Base-by-base conservation (phyloP, 768 basidiomycete genomes). In the Boletus edulis region DNA sequence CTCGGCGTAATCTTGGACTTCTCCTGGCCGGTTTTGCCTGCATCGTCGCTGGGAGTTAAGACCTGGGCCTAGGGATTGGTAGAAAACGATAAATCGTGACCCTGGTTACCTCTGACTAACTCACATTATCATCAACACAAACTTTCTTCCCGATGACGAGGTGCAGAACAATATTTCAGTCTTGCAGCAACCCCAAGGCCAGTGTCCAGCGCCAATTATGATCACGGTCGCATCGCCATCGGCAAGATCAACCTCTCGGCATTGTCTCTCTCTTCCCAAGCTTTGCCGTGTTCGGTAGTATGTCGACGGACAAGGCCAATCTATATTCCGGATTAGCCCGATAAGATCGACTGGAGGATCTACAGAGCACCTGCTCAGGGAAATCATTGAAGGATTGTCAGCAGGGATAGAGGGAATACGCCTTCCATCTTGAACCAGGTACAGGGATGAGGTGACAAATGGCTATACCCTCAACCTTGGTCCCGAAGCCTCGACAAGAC, bases 161-260 rank as follows among this genome's bases (percentile, higher is more conserved):
- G 1, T 78, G 72, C 2, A 73, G 61, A 14, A 91, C 69, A 18
- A 38, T 74, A 75, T 61, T 84, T 84, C 52, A 91, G 71, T 20
- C 86, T 75, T 2, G 85, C 85, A 0, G 87, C 87, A 3, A 82
- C 64, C 32, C 78, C 81, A 27, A 91, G 69, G 2, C 88, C 90
- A 79, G 53, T 89, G 89, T 0, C 86, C 86, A 0, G 78, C 86
- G 12, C 86, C 84, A 18, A 87, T 70, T 24, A 89, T 72, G 32
- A 89, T 65, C 13, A 86, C 88, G 1, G 75, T 76, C 0, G 86
- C 85, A 35, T 78, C 75, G 6, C 59, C 64, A 18, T 76, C 77
- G 32, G 67, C 69, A 58, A 84, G 85, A 31, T 78, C 46, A 0
- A 22, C 6, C 20, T 35, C 46, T 35, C 32, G 32, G 34, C 32